Conservation (phyloP, 179 eudicot species). For the Silene coronaria region DNA sequence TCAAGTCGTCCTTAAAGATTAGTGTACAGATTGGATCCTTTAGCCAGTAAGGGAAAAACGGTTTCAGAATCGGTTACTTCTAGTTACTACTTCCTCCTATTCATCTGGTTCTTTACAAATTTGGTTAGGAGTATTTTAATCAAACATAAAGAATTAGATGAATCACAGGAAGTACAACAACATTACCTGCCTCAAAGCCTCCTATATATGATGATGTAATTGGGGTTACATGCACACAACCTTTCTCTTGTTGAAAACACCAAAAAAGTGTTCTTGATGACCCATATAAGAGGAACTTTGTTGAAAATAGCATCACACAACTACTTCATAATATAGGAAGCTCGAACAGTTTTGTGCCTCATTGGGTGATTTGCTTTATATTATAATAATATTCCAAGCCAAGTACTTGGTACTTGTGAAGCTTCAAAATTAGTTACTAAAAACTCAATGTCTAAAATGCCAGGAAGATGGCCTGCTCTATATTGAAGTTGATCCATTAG, state of each 20-base stretch:
- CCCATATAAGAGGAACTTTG: too few relatives aligned
- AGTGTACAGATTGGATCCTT: neutral
- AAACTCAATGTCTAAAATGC: neutral
- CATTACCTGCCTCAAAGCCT: neutral
- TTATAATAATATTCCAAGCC: neutral
- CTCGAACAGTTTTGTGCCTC: neutral
- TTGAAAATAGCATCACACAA: neutral
- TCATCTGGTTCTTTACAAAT: too few relatives aligned
- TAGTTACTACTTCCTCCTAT: neutral
- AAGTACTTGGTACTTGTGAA: neutral
- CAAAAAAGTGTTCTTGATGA: neutral
- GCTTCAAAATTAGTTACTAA: neutral
- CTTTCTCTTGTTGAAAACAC: neutral
- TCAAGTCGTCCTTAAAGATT: too few relatives aligned
- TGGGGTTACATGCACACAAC: too few relatives aligned
- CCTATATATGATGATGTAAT: neutral
- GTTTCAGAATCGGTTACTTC: neutral
- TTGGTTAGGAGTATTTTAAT: too few relatives aligned
- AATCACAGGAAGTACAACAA: too few relatives aligned
- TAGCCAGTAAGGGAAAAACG: neutral
- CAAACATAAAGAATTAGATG: too few relatives aligned
- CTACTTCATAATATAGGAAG: neutral
- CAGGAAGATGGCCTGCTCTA: conserved; percentile 68
- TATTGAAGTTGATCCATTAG: conserved; percentile 74
- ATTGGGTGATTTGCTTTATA: neutral